phyloP scores from a whole-genome alignment of 2,329 filamentous ascomycete genomes.

The Metarhizium humberi region DNA sequence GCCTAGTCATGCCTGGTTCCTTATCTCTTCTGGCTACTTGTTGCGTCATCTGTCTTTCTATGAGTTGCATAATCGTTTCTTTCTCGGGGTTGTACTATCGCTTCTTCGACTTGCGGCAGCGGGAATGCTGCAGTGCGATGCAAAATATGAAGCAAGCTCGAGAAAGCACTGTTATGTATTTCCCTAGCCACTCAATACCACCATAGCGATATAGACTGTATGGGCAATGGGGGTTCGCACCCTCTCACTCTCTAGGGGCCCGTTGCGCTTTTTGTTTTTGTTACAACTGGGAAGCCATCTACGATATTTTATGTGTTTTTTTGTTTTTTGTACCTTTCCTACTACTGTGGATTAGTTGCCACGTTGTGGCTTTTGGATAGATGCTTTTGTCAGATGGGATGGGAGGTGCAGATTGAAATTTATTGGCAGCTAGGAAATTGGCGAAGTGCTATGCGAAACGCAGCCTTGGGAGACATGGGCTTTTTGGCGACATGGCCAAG shows the following conservation, averaged over 20 bases:
- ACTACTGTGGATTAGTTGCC: not conserved
- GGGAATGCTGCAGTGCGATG: not conserved
- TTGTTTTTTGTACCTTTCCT: slow-evolving; percentile 4
- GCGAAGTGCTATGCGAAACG: not conserved
- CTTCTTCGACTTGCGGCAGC: not conserved
- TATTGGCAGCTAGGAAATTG: not conserved
- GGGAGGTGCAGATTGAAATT: not conserved
- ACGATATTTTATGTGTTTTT: slow-evolving; percentile 3
- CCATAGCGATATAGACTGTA: slow-evolving; percentile 27
- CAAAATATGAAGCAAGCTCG: not conserved
- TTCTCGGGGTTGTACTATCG: not conserved
- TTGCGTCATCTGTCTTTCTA: not conserved
- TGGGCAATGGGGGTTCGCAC: slow-evolving; percentile 27
- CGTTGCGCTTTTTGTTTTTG: slow-evolving; percentile 22
- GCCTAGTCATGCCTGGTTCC: not conserved
- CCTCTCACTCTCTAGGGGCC: slow-evolving; percentile 17
- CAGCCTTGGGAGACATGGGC: not conserved
- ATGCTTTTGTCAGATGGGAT: not conserved
- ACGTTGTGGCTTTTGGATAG: not conserved
- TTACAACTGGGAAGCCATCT: slow-evolving; percentile 19
- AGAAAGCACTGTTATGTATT: slow-evolving; percentile 6
- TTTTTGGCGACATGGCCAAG: not conserved
- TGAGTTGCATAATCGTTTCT: not conserved
- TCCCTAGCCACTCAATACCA: slow-evolving; percentile 14
- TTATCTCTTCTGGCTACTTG: not conserved